These are phyloP conservation scores for Aquilaria malaccensis DNA, from an alignment of 345 rosid species.

Conservation along the genomic window DNA sequence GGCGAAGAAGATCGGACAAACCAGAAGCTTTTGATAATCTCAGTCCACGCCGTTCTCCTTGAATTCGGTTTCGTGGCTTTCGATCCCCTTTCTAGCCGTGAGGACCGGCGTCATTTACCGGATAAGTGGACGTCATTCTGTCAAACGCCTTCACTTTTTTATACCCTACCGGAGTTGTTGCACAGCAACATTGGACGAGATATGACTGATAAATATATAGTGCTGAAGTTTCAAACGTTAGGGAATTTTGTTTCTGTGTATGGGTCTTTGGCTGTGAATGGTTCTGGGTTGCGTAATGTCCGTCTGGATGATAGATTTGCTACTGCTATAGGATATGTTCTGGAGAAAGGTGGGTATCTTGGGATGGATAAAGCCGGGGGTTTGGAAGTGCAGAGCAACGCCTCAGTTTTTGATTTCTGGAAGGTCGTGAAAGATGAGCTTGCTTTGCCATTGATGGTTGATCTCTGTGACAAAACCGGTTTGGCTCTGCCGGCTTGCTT, in stretches of 20 bases:
- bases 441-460: conserved; percentile 52
- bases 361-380: conserved; percentile 15
- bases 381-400: conserved; percentile 11
- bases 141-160: conserved; percentile 34
- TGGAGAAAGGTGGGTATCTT: conserved; percentile 17
- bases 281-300: conserved; percentile 24
- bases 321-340: conserved; percentile 29
- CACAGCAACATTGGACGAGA: conserved; percentile 5
- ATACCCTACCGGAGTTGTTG: conserved; percentile 50
- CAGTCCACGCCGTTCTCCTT: conserved; percentile 63
- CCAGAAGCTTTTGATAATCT: conserved; percentile 35
- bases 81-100: conserved; percentile 28
- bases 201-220: conserved; percentile 22
- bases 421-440: conserved; percentile 65
- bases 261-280: conserved; percentile 35
- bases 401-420: conserved; percentile 59
- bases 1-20: conserved; percentile 27
- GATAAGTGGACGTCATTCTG: conserved; percentile 28
- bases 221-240: conserved; percentile 40
- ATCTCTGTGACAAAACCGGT: conserved; percentile 43
- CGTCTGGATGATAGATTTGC: conserved; percentile 40
- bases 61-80: conserved; percentile 63
- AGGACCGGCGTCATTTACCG: conserved; percentile 35
- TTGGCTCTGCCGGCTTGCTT: conserved; percentile 52
- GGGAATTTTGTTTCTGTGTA: conserved; percentile 45